Percentiles rank a stretch among this genome's conserved stretches.
phyloP scores from a whole-genome alignment of 345 rosid genomes.

The Excoecaria cochinchinensis region DNA sequence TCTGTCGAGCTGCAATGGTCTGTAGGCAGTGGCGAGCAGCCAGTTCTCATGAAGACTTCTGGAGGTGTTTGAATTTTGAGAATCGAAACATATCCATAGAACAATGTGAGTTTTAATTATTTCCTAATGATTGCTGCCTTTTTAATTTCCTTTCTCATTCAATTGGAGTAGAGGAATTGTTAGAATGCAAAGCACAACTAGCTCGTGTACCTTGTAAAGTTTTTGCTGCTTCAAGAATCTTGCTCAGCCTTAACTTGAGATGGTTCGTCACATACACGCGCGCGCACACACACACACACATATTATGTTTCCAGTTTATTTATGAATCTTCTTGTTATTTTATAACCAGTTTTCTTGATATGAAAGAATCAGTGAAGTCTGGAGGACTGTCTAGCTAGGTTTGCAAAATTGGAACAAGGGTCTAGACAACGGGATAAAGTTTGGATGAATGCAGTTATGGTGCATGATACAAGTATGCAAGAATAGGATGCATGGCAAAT shows the following conservation, averaged over 20 bases:
- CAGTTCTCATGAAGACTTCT: slow-evolving; percentile 93
- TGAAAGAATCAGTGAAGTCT: background rate
- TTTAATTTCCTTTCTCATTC: too few species aligned
- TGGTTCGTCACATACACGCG: background rate
- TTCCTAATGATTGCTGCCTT: background rate
- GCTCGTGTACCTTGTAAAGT: background rate
- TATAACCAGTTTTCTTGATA: background rate
- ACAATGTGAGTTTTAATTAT: slow-evolving; percentile 62
- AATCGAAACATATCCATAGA: slow-evolving; percentile 67
- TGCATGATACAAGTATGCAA: background rate
- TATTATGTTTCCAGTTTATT: background rate
- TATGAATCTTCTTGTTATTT: background rate
- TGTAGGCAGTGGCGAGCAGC: slow-evolving; percentile 95
- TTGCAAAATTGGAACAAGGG: background rate
- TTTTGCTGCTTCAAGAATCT: background rate
- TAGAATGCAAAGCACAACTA: background rate
- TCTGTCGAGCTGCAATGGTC: slow-evolving; percentile 86
- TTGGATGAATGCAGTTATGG: background rate
- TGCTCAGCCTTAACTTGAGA: background rate
- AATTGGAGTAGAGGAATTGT: background rate
- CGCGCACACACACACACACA: too few species aligned
- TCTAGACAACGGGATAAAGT: background rate
- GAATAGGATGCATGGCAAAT: background rate
- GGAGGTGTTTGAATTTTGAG: slow-evolving; percentile 91
- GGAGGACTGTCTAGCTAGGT: background rate